Conservation (phyloP, 2,329 filamentous ascomycete species). For the Aspergillus flavus region DNA sequence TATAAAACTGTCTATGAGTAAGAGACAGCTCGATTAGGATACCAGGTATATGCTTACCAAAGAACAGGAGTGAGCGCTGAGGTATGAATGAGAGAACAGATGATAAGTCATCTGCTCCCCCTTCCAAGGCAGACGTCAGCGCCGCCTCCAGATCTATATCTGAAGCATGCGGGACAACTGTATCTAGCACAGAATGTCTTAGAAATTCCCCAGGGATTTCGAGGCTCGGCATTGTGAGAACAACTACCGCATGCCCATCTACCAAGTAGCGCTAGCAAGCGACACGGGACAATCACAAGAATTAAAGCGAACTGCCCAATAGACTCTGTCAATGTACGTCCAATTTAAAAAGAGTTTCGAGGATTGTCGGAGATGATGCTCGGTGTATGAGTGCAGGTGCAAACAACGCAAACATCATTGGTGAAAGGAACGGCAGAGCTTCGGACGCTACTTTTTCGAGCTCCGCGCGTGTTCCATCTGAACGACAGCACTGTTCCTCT, state of each 20-base stretch:
- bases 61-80: slow-evolving; percentile 56
- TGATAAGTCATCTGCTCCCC: slow-evolving; percentile 44
- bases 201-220: slow-evolving; percentile 45
- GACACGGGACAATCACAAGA: background rate
- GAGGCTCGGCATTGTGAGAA: slow-evolving; percentile 37
- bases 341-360: background rate
- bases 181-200: slow-evolving; percentile 46
- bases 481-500: slow-evolving; percentile 9
- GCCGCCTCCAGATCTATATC: slow-evolving; percentile 42
- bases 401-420: slow-evolving; percentile 33
- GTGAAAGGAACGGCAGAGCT: slow-evolving; percentile 20
- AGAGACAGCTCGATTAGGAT: slow-evolving; percentile 35
- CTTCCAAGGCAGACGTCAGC: slow-evolving; percentile 49
- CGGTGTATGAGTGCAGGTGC: slow-evolving; percentile 17
- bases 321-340: background rate
- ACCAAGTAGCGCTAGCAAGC: background rate
- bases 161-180: slow-evolving; percentile 47
- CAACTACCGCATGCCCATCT: slow-evolving; percentile 27
- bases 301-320: background rate
- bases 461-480: slow-evolving; percentile 9
- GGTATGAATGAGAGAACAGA: slow-evolving; percentile 52
- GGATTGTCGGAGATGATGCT: slow-evolving; percentile 17
- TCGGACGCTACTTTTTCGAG: slow-evolving; percentile 28
- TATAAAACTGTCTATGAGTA: slow-evolving; percentile 50
- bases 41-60: slow-evolving; percentile 42